Conservation (phyloP, 2,329 filamentous ascomycete species). For the Nectriaceae sp. region DNA sequence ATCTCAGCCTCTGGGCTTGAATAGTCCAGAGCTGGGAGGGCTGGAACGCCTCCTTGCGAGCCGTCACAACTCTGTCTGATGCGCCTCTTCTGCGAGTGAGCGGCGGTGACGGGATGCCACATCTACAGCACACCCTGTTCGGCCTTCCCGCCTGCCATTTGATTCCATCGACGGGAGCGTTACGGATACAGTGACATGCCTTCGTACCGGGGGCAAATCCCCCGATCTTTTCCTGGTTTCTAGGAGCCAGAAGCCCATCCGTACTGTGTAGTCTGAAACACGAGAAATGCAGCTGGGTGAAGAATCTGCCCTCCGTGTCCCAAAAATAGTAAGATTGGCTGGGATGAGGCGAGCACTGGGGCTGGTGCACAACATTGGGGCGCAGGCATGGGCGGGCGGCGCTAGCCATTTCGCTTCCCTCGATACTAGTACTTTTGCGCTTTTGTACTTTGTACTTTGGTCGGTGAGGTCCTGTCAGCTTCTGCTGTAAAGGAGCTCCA, state of each 20-base stretch:
- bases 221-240: not conserved
- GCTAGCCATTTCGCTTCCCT: conserved; percentile 7
- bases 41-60: conserved; percentile 22
- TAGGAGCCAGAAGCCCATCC: not conserved
- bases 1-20: conserved; percentile 24
- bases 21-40: not conserved
- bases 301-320: conserved; percentile 20
- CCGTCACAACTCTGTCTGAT: not conserved
- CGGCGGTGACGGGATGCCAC: not conserved
- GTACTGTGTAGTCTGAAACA: conserved; percentile 24
- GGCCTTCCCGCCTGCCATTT: not conserved
- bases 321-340: conserved; percentile 31
- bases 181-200: not conserved
- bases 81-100: not conserved
- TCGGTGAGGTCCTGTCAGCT: not conserved
- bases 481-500: not conserved
- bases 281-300: conserved; percentile 3
- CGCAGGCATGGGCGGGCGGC: conserved; percentile 13
- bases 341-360: conserved; percentile 19
- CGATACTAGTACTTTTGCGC: not conserved
- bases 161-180: not conserved
- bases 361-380: conserved; percentile 18
- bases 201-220: not conserved
- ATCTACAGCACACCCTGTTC: not conserved
- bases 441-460: not conserved